Base-by-base conservation (phyloP, 495 filamentous ascomycete genomes). In the Lasiosphaeriaceae sp. region DNA sequence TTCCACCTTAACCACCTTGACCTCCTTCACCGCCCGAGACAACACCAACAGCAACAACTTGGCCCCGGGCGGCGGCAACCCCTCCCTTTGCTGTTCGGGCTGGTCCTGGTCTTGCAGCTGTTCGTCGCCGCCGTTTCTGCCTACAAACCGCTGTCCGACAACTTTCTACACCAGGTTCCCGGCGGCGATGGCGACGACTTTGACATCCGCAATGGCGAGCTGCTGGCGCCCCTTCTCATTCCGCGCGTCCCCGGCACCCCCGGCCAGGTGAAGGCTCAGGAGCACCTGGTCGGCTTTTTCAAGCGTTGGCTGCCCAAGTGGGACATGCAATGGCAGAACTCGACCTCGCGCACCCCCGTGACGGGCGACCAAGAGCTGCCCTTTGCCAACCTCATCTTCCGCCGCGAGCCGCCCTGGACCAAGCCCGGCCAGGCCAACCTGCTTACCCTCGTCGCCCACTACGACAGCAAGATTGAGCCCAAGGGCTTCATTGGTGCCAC, bases 391-490 rank as follows among this genome's bases (percentile, higher is more conserved):
- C 74, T 96, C 44, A 86, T 96, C 50, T 84, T 89, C 20, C 83
- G 82, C 4, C 82, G 90, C 26, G 90, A 96, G 64, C 92, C 92
- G 12, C 92, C 92, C 2, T 89, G 89, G 84, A 73, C 84, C 4
- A 69, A 77, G 16, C 64, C 74, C 1, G 92, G 92, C 0, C 82
- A 90, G 53, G 83, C 87, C 6, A 83, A 83, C 26, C 73, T 86
- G 17, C 68, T 96, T 54, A 89, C 90, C 19, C 76, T 96, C n/a
- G 92, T 90, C n/a, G 92, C 92, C 50, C 92, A 97, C 70, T 96
- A 95, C 66, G 92, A 97, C 62, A 89, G 84, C 63, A 88, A 91
- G 70, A 75, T 86, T 34, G 75, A 71, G 14, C 90, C 90, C 1
- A 71, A 83, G 54, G 92, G 89, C 0, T 96, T 96, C 70, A 86